Percentiles rank a stretch among this genome's conserved stretches.
Conservation (phyloP, 306 rosid genomes). For the Fagus crenata region DNA sequence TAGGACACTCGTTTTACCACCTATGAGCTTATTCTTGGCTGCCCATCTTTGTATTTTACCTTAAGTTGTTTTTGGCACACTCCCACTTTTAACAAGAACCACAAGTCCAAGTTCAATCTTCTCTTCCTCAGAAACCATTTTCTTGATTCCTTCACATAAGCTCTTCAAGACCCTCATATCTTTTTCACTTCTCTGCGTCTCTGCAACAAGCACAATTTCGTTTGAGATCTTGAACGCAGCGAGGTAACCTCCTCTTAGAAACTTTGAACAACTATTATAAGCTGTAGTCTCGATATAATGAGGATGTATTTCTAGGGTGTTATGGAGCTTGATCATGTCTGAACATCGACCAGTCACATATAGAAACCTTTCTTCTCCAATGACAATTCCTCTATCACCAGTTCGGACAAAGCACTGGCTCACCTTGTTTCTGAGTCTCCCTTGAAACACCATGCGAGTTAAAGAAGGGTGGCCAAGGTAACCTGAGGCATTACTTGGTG, state of each 20-base stretch:
- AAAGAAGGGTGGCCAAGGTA: constrained; percentile 66
- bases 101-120: constrained; percentile 56
- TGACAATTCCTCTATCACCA: constrained; percentile 66
- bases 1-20: constrained; percentile 49
- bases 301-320: constrained; percentile 50
- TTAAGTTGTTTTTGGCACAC: constrained; percentile 76
- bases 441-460: constrained; percentile 53
- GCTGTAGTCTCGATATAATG: constrained; percentile 63
- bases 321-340: constrained; percentile 47
- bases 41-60: constrained; percentile 69
- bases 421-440: constrained; percentile 39
- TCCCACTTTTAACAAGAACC: constrained; percentile 56
- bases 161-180: constrained; percentile 31
- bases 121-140: constrained; percentile 44
- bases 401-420: constrained; percentile 57
- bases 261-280: constrained; percentile 40
- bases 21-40: constrained; percentile 50
- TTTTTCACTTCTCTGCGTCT: constrained; percentile 41
- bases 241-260: constrained; percentile 67
- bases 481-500: constrained; percentile 78
- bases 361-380: constrained; percentile 57
- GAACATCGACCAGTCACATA: constrained; percentile 63
- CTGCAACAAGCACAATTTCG: constrained; percentile 51
- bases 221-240: constrained; percentile 47
- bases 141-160: constrained; percentile 47